Conservation (phyloP, 768 basidiomycete species). For the Heimioporus sp. region DNA sequence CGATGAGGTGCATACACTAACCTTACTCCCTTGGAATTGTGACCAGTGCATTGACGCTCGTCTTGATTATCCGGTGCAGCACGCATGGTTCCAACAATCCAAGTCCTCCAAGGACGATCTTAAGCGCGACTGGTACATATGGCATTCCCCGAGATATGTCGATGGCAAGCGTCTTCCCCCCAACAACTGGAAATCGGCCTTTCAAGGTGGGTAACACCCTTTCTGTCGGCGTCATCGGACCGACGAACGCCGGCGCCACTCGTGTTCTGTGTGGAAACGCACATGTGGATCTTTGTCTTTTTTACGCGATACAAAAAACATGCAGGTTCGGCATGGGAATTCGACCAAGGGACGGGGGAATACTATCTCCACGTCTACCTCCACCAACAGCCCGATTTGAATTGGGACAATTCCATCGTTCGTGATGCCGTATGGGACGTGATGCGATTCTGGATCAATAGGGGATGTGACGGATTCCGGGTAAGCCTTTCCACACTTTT, state of each 20-base stretch:
- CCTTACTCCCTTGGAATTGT: constrained; percentile 1
- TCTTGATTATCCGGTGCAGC: constrained; percentile 35
- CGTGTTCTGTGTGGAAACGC: constrained; percentile 2
- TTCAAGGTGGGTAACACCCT: constrained; percentile 47
- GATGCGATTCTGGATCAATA: constrained; percentile 73
- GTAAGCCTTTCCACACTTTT: constrained; percentile 48
- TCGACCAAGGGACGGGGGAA: constrained; percentile 59
- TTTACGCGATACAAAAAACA: not conserved
- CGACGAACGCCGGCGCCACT: not conserved
- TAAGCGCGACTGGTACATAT: constrained; percentile 77
- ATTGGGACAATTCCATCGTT: constrained; percentile 70
- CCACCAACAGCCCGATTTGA: constrained; percentile 69
- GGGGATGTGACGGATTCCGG: constrained; percentile 74
- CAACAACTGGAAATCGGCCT: constrained; percentile 71
- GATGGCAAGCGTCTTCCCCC: constrained; percentile 58
- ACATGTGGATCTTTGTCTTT: not conserved
- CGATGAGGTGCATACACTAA: constrained; percentile 43
- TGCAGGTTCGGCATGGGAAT: constrained; percentile 69
- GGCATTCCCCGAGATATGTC: constrained; percentile 58
- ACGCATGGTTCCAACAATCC: constrained; percentile 69
- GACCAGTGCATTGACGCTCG: not conserved
- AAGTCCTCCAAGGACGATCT: constrained; percentile 47
- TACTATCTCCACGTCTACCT: constrained; percentile 73
- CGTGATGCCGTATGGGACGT: constrained; percentile 57
- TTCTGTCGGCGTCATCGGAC: not conserved